Base-by-base conservation (phyloP, 768 basidiomycete genomes). In the Boletus reticulatus region DNA sequence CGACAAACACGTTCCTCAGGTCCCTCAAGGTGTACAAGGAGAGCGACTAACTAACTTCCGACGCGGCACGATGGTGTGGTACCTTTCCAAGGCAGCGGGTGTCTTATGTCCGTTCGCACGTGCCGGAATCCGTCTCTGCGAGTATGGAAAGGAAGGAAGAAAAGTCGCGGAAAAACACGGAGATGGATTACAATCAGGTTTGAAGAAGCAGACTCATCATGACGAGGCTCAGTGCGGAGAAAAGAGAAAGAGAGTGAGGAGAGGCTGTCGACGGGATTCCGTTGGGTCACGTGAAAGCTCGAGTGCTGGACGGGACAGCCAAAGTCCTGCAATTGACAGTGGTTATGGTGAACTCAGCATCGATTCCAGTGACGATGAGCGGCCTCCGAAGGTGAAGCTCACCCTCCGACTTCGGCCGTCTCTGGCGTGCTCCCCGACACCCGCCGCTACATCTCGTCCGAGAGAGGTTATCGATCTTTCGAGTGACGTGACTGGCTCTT, bases 51-150 rank as follows among this genome's bases (percentile, higher is more conserved):
- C 89, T 19, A 89, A 88, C 69, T 92, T 89, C 65, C 79, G 89
- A 53, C 80, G 84, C 36, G 89, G 89, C 31, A 92, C 89, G 43
- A 82, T 83, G 64, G 88, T 92, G 16, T 92, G 88, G 88, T 92
- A 90, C 69, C 78, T 92, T 55, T 84, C 84, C 67, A 81, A 83
- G 61, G 87, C 86, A 17, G 83, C 88, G 10, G 89, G 89, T 48
- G 80, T 84, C 7, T 83, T 85, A 0, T 91, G 89, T 70, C 89
- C 89, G 6, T 92, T 92, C 67, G 74, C 85, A 6, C 78, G 83
- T 55, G 85, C 81, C 1, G 87, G 88, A n/a, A 86, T 92, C 48
- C 78, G 83, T 37, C 78, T 89, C 4, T 86, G 81, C 67, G 83
- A 89, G 43, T 88, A 88, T 67, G 76, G 74, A 19, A 81, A 84